Evolutionary conservation across 2,329 filamentous ascomycete genomes (phyloP), one percentile per base, ranked within the genome.

Genomic region (Pseudogymnoascus sp.): DNA sequence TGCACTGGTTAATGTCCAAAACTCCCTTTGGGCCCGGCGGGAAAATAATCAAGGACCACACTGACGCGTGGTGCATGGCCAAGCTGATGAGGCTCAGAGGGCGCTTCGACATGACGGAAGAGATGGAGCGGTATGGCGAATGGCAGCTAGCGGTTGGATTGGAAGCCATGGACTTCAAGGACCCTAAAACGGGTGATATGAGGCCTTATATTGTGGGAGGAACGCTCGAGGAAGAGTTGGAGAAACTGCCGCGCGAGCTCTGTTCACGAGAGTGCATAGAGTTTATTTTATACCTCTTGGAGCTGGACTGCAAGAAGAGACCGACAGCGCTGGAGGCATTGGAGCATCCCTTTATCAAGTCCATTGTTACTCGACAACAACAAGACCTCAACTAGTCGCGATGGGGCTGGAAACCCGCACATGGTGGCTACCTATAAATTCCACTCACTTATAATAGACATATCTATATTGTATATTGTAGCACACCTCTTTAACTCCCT

Each of bases 31-130:
- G 68, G 12, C 18, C 61, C 2, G 12, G 37, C 1, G 67, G 69
- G 46, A 71, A 69, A 31, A 63, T 66, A 18, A 61, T 70, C 37
- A 60, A 71, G 62, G 63, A 61, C 11, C 59, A 43, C 7, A 65
- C 64, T 7, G 68, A 69, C 63, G 61, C 67, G 8, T 69, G 66
- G 67, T 70, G 68, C 53, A 69, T 69, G 53, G 68, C 68, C 2
- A 69, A 70, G 46, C 64, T 70, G 21, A 64, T 65, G 18, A 62
- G 66, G 62, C 67, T 70, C n/a, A 37, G 69, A 53, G 65, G 68
- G 5, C 65, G 42, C 42, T 25, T 46, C 11, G 42, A 46, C 6
- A 46, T 25, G 42, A 23, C 18, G 5, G 42, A 23, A 1, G 42
- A 14, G 0, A 23, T 46, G 21, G 21, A 46, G 1, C 1, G 11